Evolutionary conservation across 305 asterid genomes (phyloP).

Genomic region (Petunia hybrid): DNA sequence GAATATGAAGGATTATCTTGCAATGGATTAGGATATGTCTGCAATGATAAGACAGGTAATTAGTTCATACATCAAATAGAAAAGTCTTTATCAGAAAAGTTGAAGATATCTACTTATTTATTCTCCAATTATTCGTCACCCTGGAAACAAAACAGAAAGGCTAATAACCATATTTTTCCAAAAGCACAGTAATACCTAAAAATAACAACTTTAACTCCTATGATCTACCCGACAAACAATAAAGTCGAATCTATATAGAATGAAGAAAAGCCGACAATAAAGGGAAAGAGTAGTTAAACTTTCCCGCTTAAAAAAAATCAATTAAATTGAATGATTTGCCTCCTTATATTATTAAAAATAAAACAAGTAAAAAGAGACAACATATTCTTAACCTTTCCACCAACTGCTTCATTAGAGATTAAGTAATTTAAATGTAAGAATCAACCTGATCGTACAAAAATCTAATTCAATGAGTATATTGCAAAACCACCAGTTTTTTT

Average conservation of each 20-base stretch:
- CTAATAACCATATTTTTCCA: background rate
- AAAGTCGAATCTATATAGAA: background rate
- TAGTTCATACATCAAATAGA: background rate
- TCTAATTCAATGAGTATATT: background rate
- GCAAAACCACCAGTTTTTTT: background rate
- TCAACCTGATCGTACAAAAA: conserved; percentile 13
- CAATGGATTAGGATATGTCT: conserved; percentile 84
- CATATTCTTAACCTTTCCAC: background rate
- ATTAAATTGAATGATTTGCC: background rate
- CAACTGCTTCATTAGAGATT: background rate
- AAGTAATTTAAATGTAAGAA: background rate
- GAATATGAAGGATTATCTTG: conserved; percentile 86
- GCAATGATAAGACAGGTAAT: conserved; percentile 34
- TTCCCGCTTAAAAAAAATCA: background rate
- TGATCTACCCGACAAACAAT: background rate
- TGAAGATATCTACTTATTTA: background rate
- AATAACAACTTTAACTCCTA: background rate
- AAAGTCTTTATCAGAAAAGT: background rate
- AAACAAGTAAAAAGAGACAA: background rate
- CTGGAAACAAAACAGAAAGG: background rate
- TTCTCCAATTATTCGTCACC: background rate
- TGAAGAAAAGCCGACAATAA: background rate
- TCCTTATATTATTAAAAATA: background rate
- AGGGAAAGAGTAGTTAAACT: background rate
- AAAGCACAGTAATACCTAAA: background rate